These are phyloP conservation scores for Climacium dendroides DNA, from an alignment of 225 moss, liverwort and hornwort species.

Conservation along the genomic window DNA sequence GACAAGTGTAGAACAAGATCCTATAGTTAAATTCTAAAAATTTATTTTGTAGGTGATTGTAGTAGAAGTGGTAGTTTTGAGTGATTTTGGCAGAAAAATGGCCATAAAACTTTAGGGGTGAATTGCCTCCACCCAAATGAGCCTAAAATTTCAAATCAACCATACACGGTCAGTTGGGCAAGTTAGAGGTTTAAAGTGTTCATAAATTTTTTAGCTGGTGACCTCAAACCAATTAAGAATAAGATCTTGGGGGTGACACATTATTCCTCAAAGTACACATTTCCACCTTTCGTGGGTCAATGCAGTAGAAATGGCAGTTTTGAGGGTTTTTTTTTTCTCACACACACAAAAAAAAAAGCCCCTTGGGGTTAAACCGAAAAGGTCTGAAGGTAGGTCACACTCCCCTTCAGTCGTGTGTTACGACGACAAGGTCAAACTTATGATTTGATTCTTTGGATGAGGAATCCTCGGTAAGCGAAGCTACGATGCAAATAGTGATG, in stretches of 20 bases:
- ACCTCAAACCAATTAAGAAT: background rate
- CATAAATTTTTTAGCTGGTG: background rate
- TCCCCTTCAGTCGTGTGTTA: background rate
- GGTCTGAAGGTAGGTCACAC: background rate
- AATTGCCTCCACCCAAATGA: too few relatives aligned
- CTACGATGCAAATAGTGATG: background rate
- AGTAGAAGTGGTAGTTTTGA: too few relatives aligned
- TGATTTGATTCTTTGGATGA: background rate
- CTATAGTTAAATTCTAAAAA: too few relatives aligned
- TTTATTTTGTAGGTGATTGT: too few relatives aligned
- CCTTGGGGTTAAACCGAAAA: background rate
- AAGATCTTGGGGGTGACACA: too few relatives aligned
- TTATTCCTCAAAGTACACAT: background rate
- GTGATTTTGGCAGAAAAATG: too few relatives aligned
- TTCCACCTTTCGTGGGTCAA: background rate
- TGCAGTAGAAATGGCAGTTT: background rate
- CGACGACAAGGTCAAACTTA: background rate
- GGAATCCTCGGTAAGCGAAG: background rate
- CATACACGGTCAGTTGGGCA: too few relatives aligned
- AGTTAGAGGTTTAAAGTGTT: background rate
- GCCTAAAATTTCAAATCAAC: too few relatives aligned
- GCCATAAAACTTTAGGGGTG: too few relatives aligned
- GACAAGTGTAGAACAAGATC: too few relatives aligned
- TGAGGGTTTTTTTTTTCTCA: background rate
- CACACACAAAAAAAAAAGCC: accelerated